Base-by-base conservation (phyloP, 2,329 filamentous ascomycete species). In the Apiospora saccharicola region DNA sequence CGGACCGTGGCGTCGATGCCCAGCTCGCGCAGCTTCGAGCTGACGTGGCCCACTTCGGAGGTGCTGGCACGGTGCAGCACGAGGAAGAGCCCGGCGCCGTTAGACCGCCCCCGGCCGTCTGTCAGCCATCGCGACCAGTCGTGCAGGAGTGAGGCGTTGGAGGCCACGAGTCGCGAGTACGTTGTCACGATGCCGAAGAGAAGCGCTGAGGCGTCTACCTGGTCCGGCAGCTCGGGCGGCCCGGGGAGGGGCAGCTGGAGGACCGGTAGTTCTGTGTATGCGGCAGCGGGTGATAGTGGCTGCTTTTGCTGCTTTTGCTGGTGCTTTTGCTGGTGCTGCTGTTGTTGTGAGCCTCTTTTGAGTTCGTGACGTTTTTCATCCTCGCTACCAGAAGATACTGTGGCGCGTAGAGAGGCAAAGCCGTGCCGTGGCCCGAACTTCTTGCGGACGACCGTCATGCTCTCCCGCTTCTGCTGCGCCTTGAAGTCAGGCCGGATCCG, bases 71-170 rank as follows among this genome's bases (percentile, higher is more conserved):
- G 80, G 67, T 86, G 82, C 49, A 87, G 79, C 22, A 82, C 78
- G 46, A 87, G 77, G 22, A 86, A 75, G 16, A 86, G 75, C 6
- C 79, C 81, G 3, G 85, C 85, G 14, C 86, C 85, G 73, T 86
- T 86, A 2, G 82, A 82, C 16, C 76, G 75, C 3, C 81, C 79
- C 12, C 79, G 78, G 4, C 83, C 83, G 64, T 84, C 79, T 0
- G 86, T 86, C 71, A 87, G 80, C 85, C 84, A 87, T 3, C 85
- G 80, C 49, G 82, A 78, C 85, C 85, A 87, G 72, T 83, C 82
- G 57, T 78, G 79, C 7, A 86, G 75, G 57, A 86, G 76, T 13
- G 83, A 80, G 71, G 80, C 81, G 70, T 86, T 80, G 13, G 80
- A 77, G 61, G 82, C 80, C 2, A 78, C 77, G 43, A 87, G 77